Percentiles rank a stretch among this genome's conserved stretches.
Conservation (phyloP, 1,284 basidiomycete species). For the Chiua sp. region DNA sequence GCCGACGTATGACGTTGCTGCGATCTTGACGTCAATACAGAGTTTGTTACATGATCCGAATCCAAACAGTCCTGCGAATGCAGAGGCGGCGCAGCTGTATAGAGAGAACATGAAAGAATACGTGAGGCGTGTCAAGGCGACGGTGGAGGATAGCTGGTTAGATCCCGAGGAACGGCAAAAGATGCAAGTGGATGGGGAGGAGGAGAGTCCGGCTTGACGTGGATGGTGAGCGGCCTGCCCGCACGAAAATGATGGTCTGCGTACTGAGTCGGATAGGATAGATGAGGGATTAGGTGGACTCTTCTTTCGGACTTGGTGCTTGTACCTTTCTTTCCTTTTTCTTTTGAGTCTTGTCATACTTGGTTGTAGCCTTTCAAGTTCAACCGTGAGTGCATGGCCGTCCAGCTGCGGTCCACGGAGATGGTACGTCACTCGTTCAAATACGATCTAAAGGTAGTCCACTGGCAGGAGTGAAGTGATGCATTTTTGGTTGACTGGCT, state of each 20-base stretch:
- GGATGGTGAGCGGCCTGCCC: background rate
- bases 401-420: too few relatives aligned
- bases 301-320: background rate
- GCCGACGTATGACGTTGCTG: slow-evolving; percentile 98
- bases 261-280: background rate
- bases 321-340: background rate
- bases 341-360: background rate
- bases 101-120: slow-evolving; percentile 99
- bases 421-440: too few relatives aligned
- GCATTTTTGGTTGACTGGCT: too few relatives aligned
- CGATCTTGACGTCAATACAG: slow-evolving; percentile 96
- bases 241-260: too few relatives aligned
- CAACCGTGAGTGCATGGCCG: too few relatives aligned
- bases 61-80: slow-evolving; percentile 97
- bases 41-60: slow-evolving; percentile 97
- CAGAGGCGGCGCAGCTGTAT: slow-evolving; percentile 95
- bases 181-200: slow-evolving; percentile 37
- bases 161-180: slow-evolving; percentile 76
- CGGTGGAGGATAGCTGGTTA: slow-evolving; percentile 91
- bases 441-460: too few relatives aligned
- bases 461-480: too few relatives aligned
- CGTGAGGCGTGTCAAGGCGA: slow-evolving; percentile 88
- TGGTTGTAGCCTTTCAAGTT: background rate
- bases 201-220: slow-evolving; percentile 4
- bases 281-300: background rate